Evolutionary conservation across 352 stramenopile genomes (phyloP), one percentile per base, ranked within the genome.

Genomic region (Phytophthora megakarya): DNA sequence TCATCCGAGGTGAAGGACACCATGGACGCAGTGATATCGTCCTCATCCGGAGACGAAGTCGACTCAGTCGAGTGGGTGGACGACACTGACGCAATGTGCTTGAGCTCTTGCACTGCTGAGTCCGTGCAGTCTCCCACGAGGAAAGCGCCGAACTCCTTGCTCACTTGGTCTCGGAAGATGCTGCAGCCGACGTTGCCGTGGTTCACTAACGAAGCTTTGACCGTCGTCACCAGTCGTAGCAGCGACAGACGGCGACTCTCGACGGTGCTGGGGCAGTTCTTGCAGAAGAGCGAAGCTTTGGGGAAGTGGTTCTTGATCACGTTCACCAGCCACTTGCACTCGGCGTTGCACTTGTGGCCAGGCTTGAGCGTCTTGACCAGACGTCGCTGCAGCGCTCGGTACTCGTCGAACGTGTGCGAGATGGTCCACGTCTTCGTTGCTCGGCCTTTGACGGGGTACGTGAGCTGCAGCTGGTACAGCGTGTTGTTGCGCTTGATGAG

Each of bases 221-320:
- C 45, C 8, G 65, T 75, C 3, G 43, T 45, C 13, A 76, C 25
- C 16, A 76, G 48, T 8, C 59, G 64, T 26, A 71, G 42, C 10
- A 76, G 59, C 21, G 69, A 67, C 33, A 65, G 54, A 7, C 69
- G 59, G 0, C 69, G 64, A 21, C 54, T 69, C 59, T 76, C 59
- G 44, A 76, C 55, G 4, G 65, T 73, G 45, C 42, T 62, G 61
- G 59, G 54, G 52, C 53, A 62, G 54, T 72, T 72, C 53, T 67
- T 73, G 58, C 52, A 65, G 61, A 83, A 76, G 6, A 78, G 44
- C 16, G 61, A 69, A 21, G 52, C 49, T 52, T 73, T 76, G 18
- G 81, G 79, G 44, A 89, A 89, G 58, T 82, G 73, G 35, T 74
- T 73, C 51, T 76, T 77, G 23, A 86, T 48, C 25, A 85, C 80